A percentile compares a stretch with the other conserved stretches of the same genome.
These are phyloP conservation scores for Trypanosoma theileri DNA, from an alignment of 208 protist genomes.

Conservation along the genomic window DNA sequence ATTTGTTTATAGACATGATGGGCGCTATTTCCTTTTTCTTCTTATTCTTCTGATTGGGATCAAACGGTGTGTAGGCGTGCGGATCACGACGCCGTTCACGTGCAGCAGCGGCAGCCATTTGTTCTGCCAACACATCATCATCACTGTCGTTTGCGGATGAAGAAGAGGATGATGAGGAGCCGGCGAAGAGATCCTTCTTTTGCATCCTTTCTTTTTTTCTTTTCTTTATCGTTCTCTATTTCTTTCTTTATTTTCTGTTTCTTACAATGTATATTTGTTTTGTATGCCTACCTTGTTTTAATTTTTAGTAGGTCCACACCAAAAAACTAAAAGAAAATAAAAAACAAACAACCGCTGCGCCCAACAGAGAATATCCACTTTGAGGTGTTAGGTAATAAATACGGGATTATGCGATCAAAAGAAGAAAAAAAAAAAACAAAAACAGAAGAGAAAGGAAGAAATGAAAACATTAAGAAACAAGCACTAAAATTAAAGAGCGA, in stretches of 20 bases:
- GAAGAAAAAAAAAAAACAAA: too few relatives aligned
- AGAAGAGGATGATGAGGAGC: slow-evolving; percentile 6
- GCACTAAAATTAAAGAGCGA: slow-evolving; percentile 2
- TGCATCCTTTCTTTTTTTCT: slow-evolving; percentile 5
- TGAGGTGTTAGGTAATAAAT: neutral
- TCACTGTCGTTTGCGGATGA: slow-evolving; percentile 14
- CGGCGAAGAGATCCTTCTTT: slow-evolving; percentile 32
- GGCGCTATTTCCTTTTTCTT: slow-evolving; percentile 2
- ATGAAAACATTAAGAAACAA: neutral
- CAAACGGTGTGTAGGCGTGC: slow-evolving; percentile 42
- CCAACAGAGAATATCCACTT: neutral
- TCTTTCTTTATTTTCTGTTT: neutral
- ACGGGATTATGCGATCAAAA: too few relatives aligned
- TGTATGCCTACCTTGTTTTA: neutral
- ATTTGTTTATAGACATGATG: neutral
- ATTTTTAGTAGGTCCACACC: slow-evolving; percentile 6
- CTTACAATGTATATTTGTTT: neutral
- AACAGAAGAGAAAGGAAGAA: neutral
- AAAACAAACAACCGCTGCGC: neutral
- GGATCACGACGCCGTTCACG: slow-evolving; percentile 62
- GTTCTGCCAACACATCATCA: slow-evolving; percentile 35
- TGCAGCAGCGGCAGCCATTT: slow-evolving; percentile 49
- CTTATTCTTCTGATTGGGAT: slow-evolving; percentile 2
- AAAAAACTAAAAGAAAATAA: slow-evolving; percentile 24
- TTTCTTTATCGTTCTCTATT: neutral